These are phyloP conservation scores for Phytopythium helicoides DNA, from an alignment of 352 stramenopile genomes.

Conservation along the genomic window DNA sequence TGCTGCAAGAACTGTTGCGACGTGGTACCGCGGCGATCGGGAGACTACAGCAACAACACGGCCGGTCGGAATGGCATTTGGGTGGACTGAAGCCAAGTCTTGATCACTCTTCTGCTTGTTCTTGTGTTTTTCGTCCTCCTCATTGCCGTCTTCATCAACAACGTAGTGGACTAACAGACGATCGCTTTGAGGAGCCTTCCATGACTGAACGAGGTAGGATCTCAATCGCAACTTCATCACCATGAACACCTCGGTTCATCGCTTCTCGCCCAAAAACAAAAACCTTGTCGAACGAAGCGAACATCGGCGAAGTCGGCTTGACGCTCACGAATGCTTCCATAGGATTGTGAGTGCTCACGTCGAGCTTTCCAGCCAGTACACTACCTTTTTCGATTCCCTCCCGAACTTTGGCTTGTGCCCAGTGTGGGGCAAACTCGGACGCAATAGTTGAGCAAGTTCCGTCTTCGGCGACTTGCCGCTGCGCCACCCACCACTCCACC, in stretches of 20 bases:
- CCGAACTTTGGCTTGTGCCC: constrained; percentile 29
- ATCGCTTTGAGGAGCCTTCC: constrained; percentile 66
- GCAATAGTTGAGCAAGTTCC: constrained; percentile 13
- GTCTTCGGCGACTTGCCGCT: constrained; percentile 23
- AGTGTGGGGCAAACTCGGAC: constrained; percentile 59
- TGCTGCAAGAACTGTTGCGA: constrained; percentile 71
- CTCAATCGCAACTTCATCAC: constrained; percentile 95
- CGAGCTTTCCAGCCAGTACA: constrained; percentile 48
- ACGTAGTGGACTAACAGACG: constrained; percentile 70
- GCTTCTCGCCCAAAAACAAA: constrained; percentile 75
- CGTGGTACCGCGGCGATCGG: constrained; percentile 57
- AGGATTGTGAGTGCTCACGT: constrained; percentile 71
- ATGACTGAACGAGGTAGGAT: constrained; percentile 83
- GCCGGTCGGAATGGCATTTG: constrained; percentile 55
- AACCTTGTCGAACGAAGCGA: constrained; percentile 39
- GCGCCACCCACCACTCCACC: constrained; percentile 42
- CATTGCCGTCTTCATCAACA: constrained; percentile 38
- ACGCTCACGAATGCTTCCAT: constrained; percentile 72
- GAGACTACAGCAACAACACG: constrained; percentile 87
- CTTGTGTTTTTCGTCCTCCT: constrained; percentile 18
- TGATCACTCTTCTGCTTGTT: constrained; percentile 4
- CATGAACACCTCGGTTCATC: constrained; percentile 97
- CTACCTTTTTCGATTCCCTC: constrained; percentile 26
- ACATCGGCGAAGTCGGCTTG: constrained; percentile 24
- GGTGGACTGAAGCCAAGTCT: background rate